Evolutionary conservation across 2,329 filamentous ascomycete species (phyloP).

Genomic region (Daldinia eschscholtzii): DNA sequence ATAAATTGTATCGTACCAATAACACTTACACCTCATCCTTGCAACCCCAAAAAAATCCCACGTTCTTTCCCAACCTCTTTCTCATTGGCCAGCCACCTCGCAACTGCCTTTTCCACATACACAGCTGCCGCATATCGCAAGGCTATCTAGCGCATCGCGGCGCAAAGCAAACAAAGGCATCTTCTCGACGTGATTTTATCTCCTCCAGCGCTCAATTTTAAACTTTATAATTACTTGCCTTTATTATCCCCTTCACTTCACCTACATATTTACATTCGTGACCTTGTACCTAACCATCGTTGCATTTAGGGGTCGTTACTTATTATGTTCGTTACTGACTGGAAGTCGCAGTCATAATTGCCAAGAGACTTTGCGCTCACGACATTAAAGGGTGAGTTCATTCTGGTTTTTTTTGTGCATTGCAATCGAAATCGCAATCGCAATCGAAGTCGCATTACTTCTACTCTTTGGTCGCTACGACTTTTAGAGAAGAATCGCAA

Average conservation of each 20-base stretch:
- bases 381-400: conserved; percentile 12
- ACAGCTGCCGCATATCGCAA: conserved; percentile 45
- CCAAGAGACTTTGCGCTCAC: neutral
- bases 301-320: neutral
- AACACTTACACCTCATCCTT: conserved; percentile 23
- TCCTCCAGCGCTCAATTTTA: neutral
- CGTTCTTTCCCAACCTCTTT: conserved; percentile 30
- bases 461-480: neutral
- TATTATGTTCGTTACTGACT: conserved; percentile 22
- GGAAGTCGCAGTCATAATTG: neutral
- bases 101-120: conserved; percentile 12
- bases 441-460: neutral
- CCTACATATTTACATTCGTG: neutral
- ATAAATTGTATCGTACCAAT: conserved; percentile 13
- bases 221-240: neutral
- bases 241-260: neutral
- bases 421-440: neutral
- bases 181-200: neutral
- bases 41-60: conserved; percentile 28
- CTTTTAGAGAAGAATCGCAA: neutral
- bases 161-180: conserved; percentile 30
- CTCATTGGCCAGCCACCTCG: conserved; percentile 39
- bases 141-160: conserved; percentile 33
- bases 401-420: neutral
- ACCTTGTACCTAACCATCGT: neutral